Conservation (phyloP, 2,329 filamentous ascomycete species). For the Xylariaceae sp. region DNA sequence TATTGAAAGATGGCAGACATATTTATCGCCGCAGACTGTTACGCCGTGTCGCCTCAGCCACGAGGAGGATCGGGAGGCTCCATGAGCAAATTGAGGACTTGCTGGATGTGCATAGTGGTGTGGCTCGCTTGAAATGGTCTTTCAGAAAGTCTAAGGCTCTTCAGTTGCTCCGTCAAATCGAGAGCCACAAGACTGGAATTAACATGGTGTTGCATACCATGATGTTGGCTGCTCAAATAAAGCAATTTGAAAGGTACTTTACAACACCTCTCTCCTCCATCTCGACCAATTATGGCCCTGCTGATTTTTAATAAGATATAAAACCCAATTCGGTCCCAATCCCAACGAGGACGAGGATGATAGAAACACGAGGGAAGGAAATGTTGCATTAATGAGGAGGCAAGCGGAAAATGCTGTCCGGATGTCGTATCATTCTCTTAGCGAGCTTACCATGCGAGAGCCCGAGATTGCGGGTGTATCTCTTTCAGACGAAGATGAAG, state of each 20-base stretch:
- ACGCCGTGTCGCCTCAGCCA: not conserved
- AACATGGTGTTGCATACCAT: constrained; percentile 5
- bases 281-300: too few relatives aligned
- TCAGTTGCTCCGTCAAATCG: constrained; percentile 2
- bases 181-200: constrained; percentile 10
- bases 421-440: constrained; percentile 2
- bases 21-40: constrained; percentile 6
- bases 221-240: constrained; percentile 5
- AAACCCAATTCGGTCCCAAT: not conserved
- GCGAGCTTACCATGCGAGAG: not conserved
- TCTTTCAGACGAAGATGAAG: not conserved
- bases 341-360: not conserved
- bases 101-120: not conserved
- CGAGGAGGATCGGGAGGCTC: constrained; percentile 1
- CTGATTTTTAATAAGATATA: too few relatives aligned
- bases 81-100: not conserved
- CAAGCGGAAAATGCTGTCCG: constrained; percentile 4
- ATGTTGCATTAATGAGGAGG: not conserved
- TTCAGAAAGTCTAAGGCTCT: constrained; percentile 3
- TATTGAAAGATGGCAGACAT: constrained; percentile 4
- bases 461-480: too few relatives aligned
- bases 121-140: constrained; percentile 3
- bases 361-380: not conserved
- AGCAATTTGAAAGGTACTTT: constrained; percentile 1
- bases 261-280: too few relatives aligned